Evolutionary conservation across 2,329 filamentous ascomycete genomes (phyloP).

Genomic region (Microsporum canis): DNA sequence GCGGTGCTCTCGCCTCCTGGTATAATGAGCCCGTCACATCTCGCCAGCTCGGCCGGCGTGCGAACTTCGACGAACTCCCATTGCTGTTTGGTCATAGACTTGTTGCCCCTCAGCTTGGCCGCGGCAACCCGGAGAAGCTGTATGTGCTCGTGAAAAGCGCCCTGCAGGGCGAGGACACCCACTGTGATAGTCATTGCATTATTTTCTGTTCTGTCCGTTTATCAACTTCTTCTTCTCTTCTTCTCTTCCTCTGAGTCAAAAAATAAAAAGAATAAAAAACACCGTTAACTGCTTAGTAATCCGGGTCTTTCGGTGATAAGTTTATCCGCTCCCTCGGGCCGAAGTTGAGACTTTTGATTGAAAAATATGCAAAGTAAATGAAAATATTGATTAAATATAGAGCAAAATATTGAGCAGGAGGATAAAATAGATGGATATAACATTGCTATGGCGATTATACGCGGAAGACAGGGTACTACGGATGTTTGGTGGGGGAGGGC

Average conservation of each 20-base stretch:
- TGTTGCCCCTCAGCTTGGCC: constrained; percentile 30
- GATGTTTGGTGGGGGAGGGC: too few relatives aligned
- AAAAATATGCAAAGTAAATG: neutral
- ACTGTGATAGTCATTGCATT: constrained; percentile 25
- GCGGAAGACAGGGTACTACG: too few relatives aligned
- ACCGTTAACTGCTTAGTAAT: neutral
- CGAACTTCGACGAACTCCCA: constrained; percentile 70
- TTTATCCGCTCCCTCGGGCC: neutral
- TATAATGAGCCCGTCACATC: constrained; percentile 74
- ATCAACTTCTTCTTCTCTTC: neutral
- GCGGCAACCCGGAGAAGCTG: constrained; percentile 61
- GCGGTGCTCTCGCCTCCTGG: constrained; percentile 93
- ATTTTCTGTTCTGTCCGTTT: neutral
- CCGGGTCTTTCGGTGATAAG: neutral
- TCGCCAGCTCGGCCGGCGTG: constrained; percentile 56
- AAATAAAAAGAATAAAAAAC: neutral
- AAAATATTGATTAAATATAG: neutral
- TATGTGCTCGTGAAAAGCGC: constrained; percentile 84
- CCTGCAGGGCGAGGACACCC: constrained; percentile 68
- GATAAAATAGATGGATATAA: too few relatives aligned
- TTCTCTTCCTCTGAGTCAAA: neutral
- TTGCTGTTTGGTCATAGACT: constrained; percentile 14
- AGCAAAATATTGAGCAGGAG: too few relatives aligned
- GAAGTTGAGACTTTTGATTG: neutral
- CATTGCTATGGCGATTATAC: too few relatives aligned